Evolutionary conservation across 176 grass and related monocot genomes (phyloP).

Genomic region (Miscanthus lutarioriparius): DNA sequence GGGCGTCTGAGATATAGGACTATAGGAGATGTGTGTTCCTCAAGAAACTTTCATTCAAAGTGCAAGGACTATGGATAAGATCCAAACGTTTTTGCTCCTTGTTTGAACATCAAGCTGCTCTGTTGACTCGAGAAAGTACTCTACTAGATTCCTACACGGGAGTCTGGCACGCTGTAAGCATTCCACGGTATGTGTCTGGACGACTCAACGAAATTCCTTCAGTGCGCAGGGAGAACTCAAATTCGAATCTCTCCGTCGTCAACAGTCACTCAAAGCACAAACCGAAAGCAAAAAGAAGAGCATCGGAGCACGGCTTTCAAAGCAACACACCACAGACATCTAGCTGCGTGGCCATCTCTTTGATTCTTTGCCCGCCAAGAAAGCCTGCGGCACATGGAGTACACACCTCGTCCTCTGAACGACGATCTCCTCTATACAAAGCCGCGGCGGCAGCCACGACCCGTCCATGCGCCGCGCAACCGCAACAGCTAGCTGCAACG

Average conservation of each 20-base stretch:
- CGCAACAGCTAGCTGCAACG: not conserved
- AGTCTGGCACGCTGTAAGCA: not conserved
- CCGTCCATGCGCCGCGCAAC: not conserved
- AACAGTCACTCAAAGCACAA: slow-evolving; percentile 17
- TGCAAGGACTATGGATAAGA: no score
- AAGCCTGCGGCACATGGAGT: slow-evolving; percentile 9
- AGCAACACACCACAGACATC: slow-evolving; percentile 2
- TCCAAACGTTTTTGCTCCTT: no score
- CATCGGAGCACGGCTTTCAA: slow-evolving; percentile 23
- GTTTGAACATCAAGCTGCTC: not conserved
- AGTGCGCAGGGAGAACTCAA: slow-evolving; percentile 31
- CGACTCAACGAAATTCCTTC: slow-evolving; percentile 15
- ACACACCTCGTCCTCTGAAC: no score
- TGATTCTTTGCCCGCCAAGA: slow-evolving; percentile 57
- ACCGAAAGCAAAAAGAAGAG: slow-evolving; percentile 43
- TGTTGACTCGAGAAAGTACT: not conserved
- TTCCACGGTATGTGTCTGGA: not conserved
- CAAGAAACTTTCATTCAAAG: no score
- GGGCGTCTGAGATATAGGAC: no score
- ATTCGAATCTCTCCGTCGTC: slow-evolving; percentile 25
- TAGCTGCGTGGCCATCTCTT: slow-evolving; percentile 2
- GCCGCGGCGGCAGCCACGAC: not conserved
- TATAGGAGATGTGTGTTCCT: no score
- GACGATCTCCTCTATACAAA: slow-evolving; percentile 30
- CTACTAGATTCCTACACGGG: not conserved